Evolutionary conservation across 2,329 filamentous ascomycete genomes (phyloP).

Genomic region (Iodosphaeria phyllophila): DNA sequence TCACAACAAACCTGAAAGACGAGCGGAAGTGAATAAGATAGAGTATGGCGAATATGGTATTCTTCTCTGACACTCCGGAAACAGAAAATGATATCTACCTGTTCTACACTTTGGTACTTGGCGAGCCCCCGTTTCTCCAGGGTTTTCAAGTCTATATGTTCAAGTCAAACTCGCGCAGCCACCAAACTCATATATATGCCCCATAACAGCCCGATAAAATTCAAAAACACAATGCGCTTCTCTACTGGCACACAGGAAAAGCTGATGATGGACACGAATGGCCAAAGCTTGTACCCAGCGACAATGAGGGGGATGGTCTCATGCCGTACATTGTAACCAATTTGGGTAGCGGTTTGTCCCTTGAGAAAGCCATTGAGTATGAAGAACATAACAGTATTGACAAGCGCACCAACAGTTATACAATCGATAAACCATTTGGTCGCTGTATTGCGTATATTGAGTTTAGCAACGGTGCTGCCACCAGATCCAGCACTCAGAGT

Average conservation of each 20-base stretch:
- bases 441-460: conserved; percentile 23
- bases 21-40: too few species aligned
- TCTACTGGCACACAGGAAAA: conserved; percentile 30
- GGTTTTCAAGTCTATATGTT: too few species aligned
- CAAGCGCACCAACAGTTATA: conserved; percentile 24
- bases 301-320: conserved; percentile 28
- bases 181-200: conserved; percentile 32
- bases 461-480: conserved; percentile 10
- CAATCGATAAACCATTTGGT: conserved; percentile 32
- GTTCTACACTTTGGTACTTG: too few species aligned
- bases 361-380: conserved; percentile 28
- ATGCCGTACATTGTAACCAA: conserved; percentile 18
- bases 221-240: conserved; percentile 27
- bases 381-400: conserved; percentile 26
- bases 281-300: conserved; percentile 32
- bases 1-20: too few species aligned
- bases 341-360: conserved; percentile 16
- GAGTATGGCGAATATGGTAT: too few species aligned
- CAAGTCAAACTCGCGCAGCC: conserved; percentile 21
- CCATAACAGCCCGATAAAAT: conserved; percentile 28
- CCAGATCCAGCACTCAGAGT: conserved; percentile 7
- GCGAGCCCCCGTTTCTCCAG: too few species aligned
- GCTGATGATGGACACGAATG: conserved; percentile 29
- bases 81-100: too few species aligned
- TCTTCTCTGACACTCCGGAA: too few species aligned